Conservation (phyloP, 345 rosid genomes). For the Barbarea vulgaris region DNA sequence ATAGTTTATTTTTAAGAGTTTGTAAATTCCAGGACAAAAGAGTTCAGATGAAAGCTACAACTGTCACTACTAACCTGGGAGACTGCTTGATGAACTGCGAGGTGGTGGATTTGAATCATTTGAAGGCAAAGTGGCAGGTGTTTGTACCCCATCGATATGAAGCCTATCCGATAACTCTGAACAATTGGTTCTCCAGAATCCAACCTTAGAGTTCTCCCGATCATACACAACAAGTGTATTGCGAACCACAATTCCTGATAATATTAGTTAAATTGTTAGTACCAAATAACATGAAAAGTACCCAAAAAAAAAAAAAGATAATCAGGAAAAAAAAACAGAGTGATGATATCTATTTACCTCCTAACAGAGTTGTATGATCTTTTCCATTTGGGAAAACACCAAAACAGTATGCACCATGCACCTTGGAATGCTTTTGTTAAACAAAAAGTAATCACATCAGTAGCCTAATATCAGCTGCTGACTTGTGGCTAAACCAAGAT, state of each 20-base stretch:
- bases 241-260: slow-evolving; percentile 77
- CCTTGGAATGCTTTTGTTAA: slow-evolving; percentile 72
- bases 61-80: slow-evolving; percentile 28
- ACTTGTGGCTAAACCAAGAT: not conserved
- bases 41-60: not conserved
- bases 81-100: slow-evolving; percentile 34
- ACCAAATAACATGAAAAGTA: not conserved
- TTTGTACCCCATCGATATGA: slow-evolving; percentile 49
- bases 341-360: slow-evolving; percentile 54
- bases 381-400: slow-evolving; percentile 88
- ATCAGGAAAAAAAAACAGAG: not conserved
- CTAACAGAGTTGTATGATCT: slow-evolving; percentile 87
- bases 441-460: slow-evolving; percentile 23
- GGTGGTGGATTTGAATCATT: slow-evolving; percentile 47
- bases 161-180: slow-evolving; percentile 85
- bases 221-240: slow-evolving; percentile 91
- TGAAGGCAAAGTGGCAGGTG: slow-evolving; percentile 50
- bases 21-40: not conserved
- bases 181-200: slow-evolving; percentile 98
- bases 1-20: not conserved
- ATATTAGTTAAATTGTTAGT: not conserved
- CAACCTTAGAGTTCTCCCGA: slow-evolving; percentile 76
- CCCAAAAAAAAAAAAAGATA: slow-evolving; percentile 3
- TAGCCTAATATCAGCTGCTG: not conserved
- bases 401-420: slow-evolving; percentile 74